phyloP scores from a whole-genome alignment of 2,329 filamentous ascomycete genomes.

The Botrytis cinerea region DNA sequence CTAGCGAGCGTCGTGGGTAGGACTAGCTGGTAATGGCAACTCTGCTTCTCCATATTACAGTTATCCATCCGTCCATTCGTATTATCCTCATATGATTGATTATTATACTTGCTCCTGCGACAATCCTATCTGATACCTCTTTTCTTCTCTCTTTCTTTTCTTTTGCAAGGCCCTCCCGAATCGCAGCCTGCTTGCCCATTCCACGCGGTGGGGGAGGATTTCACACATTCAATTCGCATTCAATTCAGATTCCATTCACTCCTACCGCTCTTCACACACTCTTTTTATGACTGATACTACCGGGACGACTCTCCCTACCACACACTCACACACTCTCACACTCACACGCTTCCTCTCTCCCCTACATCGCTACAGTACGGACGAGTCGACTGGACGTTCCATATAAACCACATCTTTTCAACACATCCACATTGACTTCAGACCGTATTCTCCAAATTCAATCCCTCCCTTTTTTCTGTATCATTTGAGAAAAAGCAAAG shows the following conservation, averaged over 20 bases:
- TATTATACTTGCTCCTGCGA: no score
- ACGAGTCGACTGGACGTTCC: neutral
- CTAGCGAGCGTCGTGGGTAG: neutral
- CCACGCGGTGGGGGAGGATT: neutral
- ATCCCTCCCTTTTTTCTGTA: neutral
- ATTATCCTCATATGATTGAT: neutral
- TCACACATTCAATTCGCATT: neutral
- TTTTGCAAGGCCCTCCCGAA: neutral
- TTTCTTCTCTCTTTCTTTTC: neutral
- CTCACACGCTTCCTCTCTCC: neutral
- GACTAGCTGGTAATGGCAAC: no score
- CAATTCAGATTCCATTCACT: neutral
- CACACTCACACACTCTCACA: neutral
- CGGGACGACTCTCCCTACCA: neutral
- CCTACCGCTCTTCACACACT: neutral
- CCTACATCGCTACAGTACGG: neutral
- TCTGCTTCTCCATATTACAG: no score
- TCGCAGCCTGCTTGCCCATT: neutral
- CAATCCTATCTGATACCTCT: no score
- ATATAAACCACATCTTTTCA: neutral
- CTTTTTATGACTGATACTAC: neutral
- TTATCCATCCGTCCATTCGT: neutral
- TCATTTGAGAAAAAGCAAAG: slow-evolving; percentile 1
- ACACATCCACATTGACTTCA: neutral
- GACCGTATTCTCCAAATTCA: slow-evolving; percentile 1